Evolutionary conservation across 192 early-diverging fungal species (phyloP).

Genomic region (Chytriomyces sp.): DNA sequence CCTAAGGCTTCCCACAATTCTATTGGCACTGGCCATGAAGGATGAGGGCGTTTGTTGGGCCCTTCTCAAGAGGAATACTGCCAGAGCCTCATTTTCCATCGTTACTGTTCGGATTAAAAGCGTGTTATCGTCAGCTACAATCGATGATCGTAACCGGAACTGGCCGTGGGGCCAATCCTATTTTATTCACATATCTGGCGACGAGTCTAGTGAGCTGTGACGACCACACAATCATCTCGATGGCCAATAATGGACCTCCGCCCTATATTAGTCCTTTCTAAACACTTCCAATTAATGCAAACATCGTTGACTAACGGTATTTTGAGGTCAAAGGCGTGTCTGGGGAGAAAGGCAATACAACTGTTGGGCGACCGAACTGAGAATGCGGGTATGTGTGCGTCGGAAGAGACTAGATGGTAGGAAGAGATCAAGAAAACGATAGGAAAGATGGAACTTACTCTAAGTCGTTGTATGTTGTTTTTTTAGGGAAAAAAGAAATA

Average conservation of each 20-base stretch:
- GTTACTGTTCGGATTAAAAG: slow-evolving; percentile 61
- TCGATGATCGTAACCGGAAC: slow-evolving; percentile 57
- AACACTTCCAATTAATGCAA: too few species aligned
- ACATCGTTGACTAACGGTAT: too few species aligned
- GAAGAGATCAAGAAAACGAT: too few species aligned
- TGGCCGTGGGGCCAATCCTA: slow-evolving; percentile 52
- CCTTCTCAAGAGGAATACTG: slow-evolving; percentile 60
- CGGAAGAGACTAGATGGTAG: too few species aligned
- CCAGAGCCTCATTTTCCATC: slow-evolving; percentile 80
- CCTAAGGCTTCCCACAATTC: slow-evolving; percentile 94
- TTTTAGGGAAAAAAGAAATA: too few species aligned
- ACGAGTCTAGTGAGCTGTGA: slow-evolving; percentile 63
- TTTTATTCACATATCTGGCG: slow-evolving; percentile 50
- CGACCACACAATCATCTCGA: slow-evolving; percentile 81
- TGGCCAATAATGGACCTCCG: slow-evolving; percentile 93
- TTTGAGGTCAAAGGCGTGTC: too few species aligned
- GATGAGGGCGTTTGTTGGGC: slow-evolving; percentile 6
- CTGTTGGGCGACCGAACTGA: too few species aligned
- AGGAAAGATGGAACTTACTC: too few species aligned
- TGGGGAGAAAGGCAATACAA: too few species aligned
- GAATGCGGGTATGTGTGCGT: too few species aligned
- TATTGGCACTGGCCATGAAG: slow-evolving; percentile 76
- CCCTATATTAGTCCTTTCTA: too few species aligned
- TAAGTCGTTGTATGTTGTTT: too few species aligned
- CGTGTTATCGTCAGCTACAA: slow-evolving; percentile 63